A percentile compares a stretch with the other conserved stretches of the same genome.
These are phyloP conservation scores for Microthlaspi erraticum DNA, from an alignment of 345 rosid species.

Conservation along the genomic window DNA sequence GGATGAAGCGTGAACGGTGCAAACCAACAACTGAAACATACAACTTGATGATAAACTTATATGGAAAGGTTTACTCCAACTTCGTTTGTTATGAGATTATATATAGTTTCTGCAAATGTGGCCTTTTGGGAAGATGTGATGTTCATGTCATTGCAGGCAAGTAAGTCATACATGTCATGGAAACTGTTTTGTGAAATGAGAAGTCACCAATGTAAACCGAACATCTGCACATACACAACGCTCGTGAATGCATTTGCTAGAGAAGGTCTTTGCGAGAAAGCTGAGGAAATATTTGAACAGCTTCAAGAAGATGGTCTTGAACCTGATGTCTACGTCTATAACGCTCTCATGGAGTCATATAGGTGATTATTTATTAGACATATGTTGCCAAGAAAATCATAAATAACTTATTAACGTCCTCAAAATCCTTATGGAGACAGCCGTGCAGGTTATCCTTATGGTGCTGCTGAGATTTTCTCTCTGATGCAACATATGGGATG, in stretches of 20 bases:
- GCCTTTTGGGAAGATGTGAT: constrained; percentile 3
- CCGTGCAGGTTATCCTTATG: constrained; percentile 89
- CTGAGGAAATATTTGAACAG: constrained; percentile 92
- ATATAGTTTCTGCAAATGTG: background rate
- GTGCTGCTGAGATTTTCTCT: constrained; percentile 94
- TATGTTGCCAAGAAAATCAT: constrained; percentile 25
- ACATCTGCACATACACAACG: constrained; percentile 87
- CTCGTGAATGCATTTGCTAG: constrained; percentile 93
- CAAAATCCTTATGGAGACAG: constrained; percentile 47
- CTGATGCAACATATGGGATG: constrained; percentile 94
- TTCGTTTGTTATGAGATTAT: background rate
- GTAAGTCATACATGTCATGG: constrained; percentile 80
- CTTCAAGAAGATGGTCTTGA: constrained; percentile 83
- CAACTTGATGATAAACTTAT: constrained; percentile 82
- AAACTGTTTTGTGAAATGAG: constrained; percentile 85
- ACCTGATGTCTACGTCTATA: constrained; percentile 89
- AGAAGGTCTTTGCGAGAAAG: constrained; percentile 95
- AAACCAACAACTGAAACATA: constrained; percentile 78
- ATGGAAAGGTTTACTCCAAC: constrained; percentile 68
- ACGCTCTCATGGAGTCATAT: constrained; percentile 95
- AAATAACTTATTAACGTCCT: constrained; percentile 29
- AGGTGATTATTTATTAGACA: constrained; percentile 50
- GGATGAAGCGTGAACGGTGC: constrained; percentile 78
- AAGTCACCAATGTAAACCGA: constrained; percentile 74
- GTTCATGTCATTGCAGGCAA: constrained; percentile 56